A percentile compares a stretch with the other conserved stretches of the same genome.
phyloP scores from a whole-genome alignment of 441 rosid genomes.

The Corymbia citriodora region DNA sequence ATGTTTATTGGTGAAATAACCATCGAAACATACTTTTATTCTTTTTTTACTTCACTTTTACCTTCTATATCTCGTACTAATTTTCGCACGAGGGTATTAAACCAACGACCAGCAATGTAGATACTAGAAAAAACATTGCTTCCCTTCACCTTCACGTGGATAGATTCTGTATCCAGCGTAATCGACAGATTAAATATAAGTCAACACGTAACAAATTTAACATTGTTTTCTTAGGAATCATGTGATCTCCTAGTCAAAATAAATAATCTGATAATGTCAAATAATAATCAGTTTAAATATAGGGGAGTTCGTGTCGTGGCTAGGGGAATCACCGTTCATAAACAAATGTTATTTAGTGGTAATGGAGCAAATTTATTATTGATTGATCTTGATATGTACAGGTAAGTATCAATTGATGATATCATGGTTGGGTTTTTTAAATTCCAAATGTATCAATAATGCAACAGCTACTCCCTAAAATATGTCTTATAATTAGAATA shows the following conservation, averaged over 20 bases:
- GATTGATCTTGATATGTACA: neutral
- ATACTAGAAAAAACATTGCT: neutral
- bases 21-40: neutral
- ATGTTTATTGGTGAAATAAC: too few species aligned
- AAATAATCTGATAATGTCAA: neutral
- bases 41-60: rapidly evolving
- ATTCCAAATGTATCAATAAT: neutral
- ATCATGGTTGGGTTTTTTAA: neutral
- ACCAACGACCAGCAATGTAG: neutral
- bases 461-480: neutral
- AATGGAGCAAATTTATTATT: neutral
- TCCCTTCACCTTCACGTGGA: neutral
- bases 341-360: neutral
- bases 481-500: neutral
- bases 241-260: neutral
- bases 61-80: neutral
- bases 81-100: neutral
- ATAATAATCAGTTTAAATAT: neutral
- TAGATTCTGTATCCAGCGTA: neutral
- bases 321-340: neutral
- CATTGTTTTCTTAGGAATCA: neutral
- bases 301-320: neutral
- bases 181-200: neutral
- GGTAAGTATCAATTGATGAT: neutral
- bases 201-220: neutral